phyloP scores from a whole-genome alignment of 2,329 filamentous ascomycete species.

The Ceratocystis destructans region DNA sequence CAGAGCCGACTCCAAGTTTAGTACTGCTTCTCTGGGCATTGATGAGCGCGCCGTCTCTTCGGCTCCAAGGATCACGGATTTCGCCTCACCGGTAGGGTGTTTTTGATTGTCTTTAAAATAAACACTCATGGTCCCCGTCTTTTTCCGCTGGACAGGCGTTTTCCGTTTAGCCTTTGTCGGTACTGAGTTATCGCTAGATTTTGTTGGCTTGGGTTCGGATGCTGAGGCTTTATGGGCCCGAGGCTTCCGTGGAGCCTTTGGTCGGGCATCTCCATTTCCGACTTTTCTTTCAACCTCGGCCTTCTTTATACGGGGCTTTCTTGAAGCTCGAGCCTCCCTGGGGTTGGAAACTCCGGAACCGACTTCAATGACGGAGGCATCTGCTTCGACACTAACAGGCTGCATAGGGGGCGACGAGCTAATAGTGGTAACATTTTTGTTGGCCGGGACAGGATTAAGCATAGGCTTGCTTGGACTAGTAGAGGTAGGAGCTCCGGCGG shows the following conservation, averaged over 20 bases:
- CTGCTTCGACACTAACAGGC: neutral
- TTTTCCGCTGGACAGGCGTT: constrained; percentile 7
- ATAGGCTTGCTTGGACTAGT: neutral
- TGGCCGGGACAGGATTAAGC: neutral
- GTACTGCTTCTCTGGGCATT: neutral
- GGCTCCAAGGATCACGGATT: neutral
- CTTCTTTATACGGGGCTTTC: constrained; percentile 10
- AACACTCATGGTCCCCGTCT: neutral
- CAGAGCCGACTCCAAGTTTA: constrained; percentile 15
- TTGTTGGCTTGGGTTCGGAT: neutral
- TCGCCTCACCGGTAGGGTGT: neutral
- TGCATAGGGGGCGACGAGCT: neutral
- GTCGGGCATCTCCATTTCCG: neutral
- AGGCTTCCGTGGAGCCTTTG: constrained; percentile 8
- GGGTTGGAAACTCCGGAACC: neutral
- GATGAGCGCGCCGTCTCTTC: neutral
- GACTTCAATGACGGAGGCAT: constrained; percentile 16
- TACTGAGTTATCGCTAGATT: neutral
- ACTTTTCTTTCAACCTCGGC: neutral
- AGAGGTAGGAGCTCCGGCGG: neutral
- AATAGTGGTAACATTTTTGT: neutral
- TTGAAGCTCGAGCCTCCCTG: neutral
- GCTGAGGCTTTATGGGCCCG: neutral
- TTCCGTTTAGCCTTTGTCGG: constrained; percentile 5
- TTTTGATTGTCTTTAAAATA: neutral